These are phyloP conservation scores for Ramichloridium luteum DNA, from an alignment of 2,329 filamentous ascomycete species.

Conservation along the genomic window DNA sequence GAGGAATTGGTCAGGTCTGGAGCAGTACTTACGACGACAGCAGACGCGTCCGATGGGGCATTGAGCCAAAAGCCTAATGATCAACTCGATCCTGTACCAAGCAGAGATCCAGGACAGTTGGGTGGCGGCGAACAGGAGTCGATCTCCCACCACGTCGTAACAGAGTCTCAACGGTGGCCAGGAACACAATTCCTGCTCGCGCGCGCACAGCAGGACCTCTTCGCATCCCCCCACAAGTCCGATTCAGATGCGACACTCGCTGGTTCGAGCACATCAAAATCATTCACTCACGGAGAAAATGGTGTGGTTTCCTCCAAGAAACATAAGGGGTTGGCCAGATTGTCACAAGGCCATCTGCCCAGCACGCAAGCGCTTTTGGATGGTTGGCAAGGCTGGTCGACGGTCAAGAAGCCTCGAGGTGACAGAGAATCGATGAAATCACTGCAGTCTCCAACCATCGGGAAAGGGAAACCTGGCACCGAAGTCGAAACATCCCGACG, in stretches of 20 bases:
- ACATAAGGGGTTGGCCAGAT: constrained; percentile 7
- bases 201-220: constrained; percentile 21
- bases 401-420: constrained; percentile 27
- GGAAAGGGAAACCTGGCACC: constrained; percentile 3
- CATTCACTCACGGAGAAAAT: neutral
- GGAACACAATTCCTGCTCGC: constrained; percentile 20
- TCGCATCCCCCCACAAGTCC: constrained; percentile 18
- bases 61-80: too few relatives aligned
- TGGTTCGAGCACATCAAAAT: constrained; percentile 14
- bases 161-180: constrained; percentile 11
- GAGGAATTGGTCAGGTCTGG: too few relatives aligned
- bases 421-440: constrained; percentile 6
- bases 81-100: too few relatives aligned
- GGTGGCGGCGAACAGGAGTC: too few relatives aligned
- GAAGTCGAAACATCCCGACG: neutral
- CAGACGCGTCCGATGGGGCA: too few relatives aligned
- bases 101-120: too few relatives aligned
- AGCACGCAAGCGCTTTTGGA: constrained; percentile 36
- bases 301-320: neutral
- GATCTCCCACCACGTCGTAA: too few relatives aligned
- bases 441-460: constrained; percentile 9
- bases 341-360: constrained; percentile 19
- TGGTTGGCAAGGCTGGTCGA: constrained; percentile 30
- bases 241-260: too few relatives aligned
- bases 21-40: too few relatives aligned